Evolutionary conservation across 345 rosid genomes (phyloP).

Genomic region (Sisymbrium altissimum): DNA sequence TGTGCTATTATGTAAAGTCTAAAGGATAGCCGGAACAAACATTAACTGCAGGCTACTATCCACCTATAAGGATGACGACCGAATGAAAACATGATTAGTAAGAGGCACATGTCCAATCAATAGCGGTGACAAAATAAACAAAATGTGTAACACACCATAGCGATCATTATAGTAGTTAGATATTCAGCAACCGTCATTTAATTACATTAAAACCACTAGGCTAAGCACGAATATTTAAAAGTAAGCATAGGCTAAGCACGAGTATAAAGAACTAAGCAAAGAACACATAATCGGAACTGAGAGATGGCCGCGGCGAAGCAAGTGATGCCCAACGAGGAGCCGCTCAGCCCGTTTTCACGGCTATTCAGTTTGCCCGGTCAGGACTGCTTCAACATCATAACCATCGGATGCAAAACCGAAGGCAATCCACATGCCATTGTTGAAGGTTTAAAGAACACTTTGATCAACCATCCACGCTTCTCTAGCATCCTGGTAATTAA

Average conservation of each 20-base stretch:
- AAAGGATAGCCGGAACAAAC: neutral
- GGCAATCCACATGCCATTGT: neutral
- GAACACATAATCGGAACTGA: neutral
- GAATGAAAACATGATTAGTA: neutral
- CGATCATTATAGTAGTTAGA: neutral
- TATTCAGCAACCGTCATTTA: neutral
- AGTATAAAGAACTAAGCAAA: neutral
- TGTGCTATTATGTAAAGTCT: neutral
- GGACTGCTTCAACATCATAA: slow-evolving; percentile 41
- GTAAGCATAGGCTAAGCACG: neutral
- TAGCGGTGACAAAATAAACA: neutral
- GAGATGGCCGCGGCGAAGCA: slow-evolving; percentile 1
- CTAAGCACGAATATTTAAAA: neutral
- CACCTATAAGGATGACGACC: neutral
- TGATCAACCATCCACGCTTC: slow-evolving; percentile 10
- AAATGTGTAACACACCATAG: neutral
- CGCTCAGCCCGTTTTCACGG: slow-evolving; percentile 47
- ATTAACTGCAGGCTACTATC: neutral
- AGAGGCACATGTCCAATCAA: neutral
- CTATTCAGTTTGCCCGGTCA: slow-evolving; percentile 45
- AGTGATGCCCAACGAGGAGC: slow-evolving; percentile 19
- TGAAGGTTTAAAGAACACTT: neutral
- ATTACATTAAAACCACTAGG: neutral
- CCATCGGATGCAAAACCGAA: slow-evolving; percentile 42
- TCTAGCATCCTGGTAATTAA: slow-evolving; percentile 7